Conservation (phyloP, 2,329 filamentous ascomycete genomes). For the Alternaria postmessia region DNA sequence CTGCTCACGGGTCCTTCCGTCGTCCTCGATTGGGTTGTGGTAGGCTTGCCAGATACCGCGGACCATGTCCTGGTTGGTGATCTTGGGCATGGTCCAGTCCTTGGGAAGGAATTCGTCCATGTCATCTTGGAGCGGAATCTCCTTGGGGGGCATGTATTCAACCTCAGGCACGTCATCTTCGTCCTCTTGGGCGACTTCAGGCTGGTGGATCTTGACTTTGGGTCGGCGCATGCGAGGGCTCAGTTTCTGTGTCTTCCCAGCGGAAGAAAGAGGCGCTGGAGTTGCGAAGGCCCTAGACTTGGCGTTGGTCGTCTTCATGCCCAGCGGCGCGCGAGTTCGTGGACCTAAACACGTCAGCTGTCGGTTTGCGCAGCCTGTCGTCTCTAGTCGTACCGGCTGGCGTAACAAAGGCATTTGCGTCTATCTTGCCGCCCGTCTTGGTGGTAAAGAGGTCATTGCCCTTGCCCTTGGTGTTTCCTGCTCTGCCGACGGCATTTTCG, state of each 20-base stretch:
- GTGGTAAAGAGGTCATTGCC: conserved; percentile 61
- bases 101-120: conserved; percentile 70
- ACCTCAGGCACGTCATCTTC: conserved; percentile 74
- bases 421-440: conserved; percentile 61
- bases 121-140: conserved; percentile 68
- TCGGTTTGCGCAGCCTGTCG: conserved; percentile 1
- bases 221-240: conserved; percentile 64
- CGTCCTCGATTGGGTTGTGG: conserved; percentile 67
- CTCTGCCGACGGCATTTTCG: conserved; percentile 77
- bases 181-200: conserved; percentile 61
- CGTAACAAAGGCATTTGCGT: conserved; percentile 75
- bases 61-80: conserved; percentile 62
- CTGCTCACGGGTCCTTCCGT: conserved; percentile 70
- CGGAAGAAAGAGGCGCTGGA: conserved; percentile 67
- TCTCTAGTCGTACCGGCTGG: conserved; percentile 70
- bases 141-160: conserved; percentile 86
- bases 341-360: conserved; percentile 16
- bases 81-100: conserved; percentile 60
- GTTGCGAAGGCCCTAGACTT: conserved; percentile 76
- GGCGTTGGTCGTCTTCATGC: conserved; percentile 95
- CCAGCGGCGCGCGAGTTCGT: conserved; percentile 79
- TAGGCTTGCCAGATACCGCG: conserved; percentile 62
- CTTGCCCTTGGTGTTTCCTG: conserved; percentile 67
- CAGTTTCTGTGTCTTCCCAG: conserved; percentile 69
- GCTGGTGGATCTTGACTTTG: conserved; percentile 70